Base-by-base conservation (phyloP, 2,329 filamentous ascomycete species). In the Leptographium flavum region DNA sequence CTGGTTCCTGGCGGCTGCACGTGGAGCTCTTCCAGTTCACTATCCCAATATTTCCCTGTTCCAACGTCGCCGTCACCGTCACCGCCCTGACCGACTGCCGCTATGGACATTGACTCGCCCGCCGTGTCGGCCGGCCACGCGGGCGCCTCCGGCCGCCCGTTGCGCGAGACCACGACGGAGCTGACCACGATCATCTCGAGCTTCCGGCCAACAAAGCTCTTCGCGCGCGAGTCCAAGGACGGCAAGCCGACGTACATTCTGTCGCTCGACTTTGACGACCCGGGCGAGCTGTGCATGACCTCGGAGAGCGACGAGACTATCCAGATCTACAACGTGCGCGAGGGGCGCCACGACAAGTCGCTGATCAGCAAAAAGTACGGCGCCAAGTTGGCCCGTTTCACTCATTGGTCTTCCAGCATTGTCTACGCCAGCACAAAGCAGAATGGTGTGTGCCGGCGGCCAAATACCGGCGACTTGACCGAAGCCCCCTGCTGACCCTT, bases 321-420 rank as follows among this genome's bases (percentile, higher is more conserved):
- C 50, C 88, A 96, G 58, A 81, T 98, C 28, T 98, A 93, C 67
- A 94, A 92, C 56, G 82, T 94, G 51, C 85, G 83, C 56, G 87
- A 94, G 52, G 92, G 92, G 5, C 83, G 84, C 49, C 81, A 87
- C 54, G 84, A 87, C 39, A 96, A 96, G 66, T 82, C 81, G 48
- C 73, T 95, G 39, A 79, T 93, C 43, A 93, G 85, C 65, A 94
- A 96, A 60, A 98, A 98, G 61, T 98, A 98, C 57, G 92, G 92
- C 48, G 87, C 87, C 17, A 92, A 94, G 60, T 74, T 95, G 46
- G 92, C 92, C 32, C 83, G 86, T 55, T 98, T 96, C 62, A 94
- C 90, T 1, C 92, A 96, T 60, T 84, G 90, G 49, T 81, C 81
- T 52, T 86, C 86, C 21, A 88, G 86, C 59, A 87, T 98, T 58